Base-by-base conservation (phyloP, 2,329 filamentous ascomycete species). In the Clarireedia homoeocarpa region DNA sequence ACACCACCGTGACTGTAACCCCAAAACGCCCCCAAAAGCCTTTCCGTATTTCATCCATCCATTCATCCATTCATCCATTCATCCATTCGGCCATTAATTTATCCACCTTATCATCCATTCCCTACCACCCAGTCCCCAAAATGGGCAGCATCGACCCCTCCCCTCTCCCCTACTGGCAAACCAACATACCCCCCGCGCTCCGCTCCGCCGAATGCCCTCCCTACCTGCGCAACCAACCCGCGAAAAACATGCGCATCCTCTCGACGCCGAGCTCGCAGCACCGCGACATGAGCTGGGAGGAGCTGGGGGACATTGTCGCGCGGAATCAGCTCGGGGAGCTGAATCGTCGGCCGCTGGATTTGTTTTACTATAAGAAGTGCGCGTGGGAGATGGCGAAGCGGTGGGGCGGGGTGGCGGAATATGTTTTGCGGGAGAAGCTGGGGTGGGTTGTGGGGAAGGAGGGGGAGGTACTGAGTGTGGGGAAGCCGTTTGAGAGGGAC, bases 381-480 rank as follows among this genome's bases (percentile, higher is more conserved):
- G 85, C 79, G 23, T 79, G 82, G 67, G 69, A 77, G 30, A 74
- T 95, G 23, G 79, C 80, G 59, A 74, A 77, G 59, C 73, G 84
- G 51, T 81, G 92, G 73, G 91, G 91, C 49, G 89, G 84, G 57
- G 80, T 96, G 51, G 83, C 89, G 79, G 75, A 81, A 52, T 96
- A 91, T 67, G 80, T 96, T 42, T 72, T 95, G 45, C 73, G 75
- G 26, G 75, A 89, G 69, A 75, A 90, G 49, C 73, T 96, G 56
- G 71, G 74, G 15, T 96, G 92, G 92, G 69, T 72, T 2, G 60
- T 53, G 24, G n/a, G 38, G 17, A 14, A 14, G 7, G 27, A 10
- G 10, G 14, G 17, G 40, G 40, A 23, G 9, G 9, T 17, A 2
- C 15, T 17, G 5, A 17, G 7, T 17, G 3, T 6, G 4, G 1